Base-by-base conservation (phyloP, 768 basidiomycete species). In the Tulasnella sp. region DNA sequence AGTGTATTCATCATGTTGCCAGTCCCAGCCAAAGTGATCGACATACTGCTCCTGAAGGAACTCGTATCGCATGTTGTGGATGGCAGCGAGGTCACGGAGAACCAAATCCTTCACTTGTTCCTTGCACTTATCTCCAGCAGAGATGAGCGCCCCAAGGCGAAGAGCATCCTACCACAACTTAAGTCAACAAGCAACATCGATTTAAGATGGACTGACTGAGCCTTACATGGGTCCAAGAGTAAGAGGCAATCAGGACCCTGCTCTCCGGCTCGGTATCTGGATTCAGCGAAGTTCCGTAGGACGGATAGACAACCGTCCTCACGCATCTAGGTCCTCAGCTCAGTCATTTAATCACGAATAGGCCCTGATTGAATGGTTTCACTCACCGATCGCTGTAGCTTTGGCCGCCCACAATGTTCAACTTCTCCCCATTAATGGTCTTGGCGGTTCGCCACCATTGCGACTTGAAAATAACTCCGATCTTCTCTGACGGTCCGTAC, bases 301-400 rank as follows among this genome's bases (percentile, higher is more conserved):
- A 86, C 0, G 86, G 86, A 77, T 86, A 87, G 4, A 87, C 84
- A 71, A 86, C 80, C 0, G 82, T 83, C 38, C 85, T 82, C 17
- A 85, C 78, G 8, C 84, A 84, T n/a, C 49, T 52, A 15, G 17
- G 6, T 15, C 49, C n/a, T 8, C 5, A 7, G 49, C 17, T n/a
- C 82, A 79, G 78, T 87, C 86, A 0, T 86, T 87, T 78, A 77
- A 81, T 3, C 85, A 82, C 76, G 83, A 82, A 0, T 85, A 86
- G 5, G 86, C 85, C 12, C 83, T 71, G 31, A 85, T 84, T 58
- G 12, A 39, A 39, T 39, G 39, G 6, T 39, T 39, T 39, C 39
- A 17, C 49, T 52, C 49, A 52, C 79, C 82, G 79, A 78, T 87
- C 86, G 0, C 85, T 87, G 78, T 78, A 82, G 4, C 85, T 82